phyloP scores from a whole-genome alignment of 306 rosid genomes.

The Ormosia semicastrata region DNA sequence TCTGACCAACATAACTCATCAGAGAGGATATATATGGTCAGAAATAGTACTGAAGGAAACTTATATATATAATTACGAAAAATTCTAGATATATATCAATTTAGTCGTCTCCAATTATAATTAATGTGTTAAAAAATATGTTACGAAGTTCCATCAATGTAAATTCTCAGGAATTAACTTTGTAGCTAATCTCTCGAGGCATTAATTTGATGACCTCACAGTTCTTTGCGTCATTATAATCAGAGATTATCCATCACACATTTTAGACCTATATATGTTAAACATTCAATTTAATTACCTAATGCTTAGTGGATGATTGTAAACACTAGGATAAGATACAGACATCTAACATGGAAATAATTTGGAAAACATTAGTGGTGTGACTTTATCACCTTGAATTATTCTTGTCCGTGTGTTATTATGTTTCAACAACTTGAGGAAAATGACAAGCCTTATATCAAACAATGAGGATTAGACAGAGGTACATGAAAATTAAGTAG shows the following conservation, averaged over 20 bases:
- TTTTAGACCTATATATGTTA: background rate
- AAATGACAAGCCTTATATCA: slow-evolving; percentile 38
- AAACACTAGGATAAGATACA: slow-evolving; percentile 19
- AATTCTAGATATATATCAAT: too few relatives aligned
- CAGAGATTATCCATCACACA: background rate
- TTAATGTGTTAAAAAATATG: background rate
- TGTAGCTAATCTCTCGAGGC: background rate
- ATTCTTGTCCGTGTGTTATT: slow-evolving; percentile 11
- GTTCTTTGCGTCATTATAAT: slow-evolving; percentile 19
- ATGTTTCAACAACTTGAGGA: slow-evolving; percentile 33
- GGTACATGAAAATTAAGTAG: slow-evolving; percentile 8
- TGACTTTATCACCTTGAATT: slow-evolving; percentile 18
- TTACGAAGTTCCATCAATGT: background rate
- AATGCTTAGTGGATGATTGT: slow-evolving; percentile 13
- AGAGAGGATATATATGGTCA: too few relatives aligned
- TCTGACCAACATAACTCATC: too few relatives aligned
- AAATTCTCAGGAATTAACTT: background rate
- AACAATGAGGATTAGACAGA: slow-evolving; percentile 29
- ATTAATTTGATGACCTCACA: slow-evolving; percentile 29
- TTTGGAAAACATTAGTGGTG: slow-evolving; percentile 29
- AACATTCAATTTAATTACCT: background rate
- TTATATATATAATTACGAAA: too few relatives aligned
- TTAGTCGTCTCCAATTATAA: too few relatives aligned
- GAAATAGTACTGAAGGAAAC: too few relatives aligned
- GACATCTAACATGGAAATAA: slow-evolving; percentile 24